Evolutionary conservation across 768 basidiomycete species (phyloP).

Genomic region (Hygrocybe punicea): DNA sequence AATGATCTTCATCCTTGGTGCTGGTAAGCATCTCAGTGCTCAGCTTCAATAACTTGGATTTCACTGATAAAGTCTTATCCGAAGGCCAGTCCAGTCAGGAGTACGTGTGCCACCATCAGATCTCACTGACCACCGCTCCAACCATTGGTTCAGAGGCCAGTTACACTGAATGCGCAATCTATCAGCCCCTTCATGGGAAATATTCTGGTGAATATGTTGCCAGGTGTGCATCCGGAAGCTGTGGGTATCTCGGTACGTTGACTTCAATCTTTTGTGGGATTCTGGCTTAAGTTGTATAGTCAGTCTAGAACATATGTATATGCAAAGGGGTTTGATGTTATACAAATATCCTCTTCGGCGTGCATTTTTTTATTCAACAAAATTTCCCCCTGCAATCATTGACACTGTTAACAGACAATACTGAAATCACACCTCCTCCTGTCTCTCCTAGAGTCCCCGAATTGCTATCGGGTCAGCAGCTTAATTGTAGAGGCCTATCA

Average conservation of each 20-base stretch:
- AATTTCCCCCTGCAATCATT: neutral
- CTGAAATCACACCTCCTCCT: neutral
- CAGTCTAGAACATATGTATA: neutral
- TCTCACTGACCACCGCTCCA: neutral
- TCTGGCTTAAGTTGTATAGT: neutral
- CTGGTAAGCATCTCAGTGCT: neutral
- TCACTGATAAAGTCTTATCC: neutral
- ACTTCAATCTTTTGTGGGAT: neutral
- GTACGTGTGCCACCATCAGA: neutral
- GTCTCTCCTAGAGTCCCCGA: neutral
- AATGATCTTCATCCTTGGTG: neutral
- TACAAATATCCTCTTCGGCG: neutral
- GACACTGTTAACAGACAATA: neutral
- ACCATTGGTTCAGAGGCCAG: neutral
- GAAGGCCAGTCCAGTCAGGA: neutral
- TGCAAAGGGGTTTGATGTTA: neutral
- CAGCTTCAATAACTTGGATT: neutral
- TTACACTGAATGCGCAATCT: neutral
- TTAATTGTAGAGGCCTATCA: neutral
- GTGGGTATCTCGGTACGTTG: neutral
- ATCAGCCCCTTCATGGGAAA: neutral
- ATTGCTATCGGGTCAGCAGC: neutral
- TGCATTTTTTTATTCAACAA: neutral
- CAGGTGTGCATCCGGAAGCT: neutral
- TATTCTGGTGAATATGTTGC: neutral